Base-by-base conservation (phyloP, 306 rosid genomes). In the Prunus davidiana region DNA sequence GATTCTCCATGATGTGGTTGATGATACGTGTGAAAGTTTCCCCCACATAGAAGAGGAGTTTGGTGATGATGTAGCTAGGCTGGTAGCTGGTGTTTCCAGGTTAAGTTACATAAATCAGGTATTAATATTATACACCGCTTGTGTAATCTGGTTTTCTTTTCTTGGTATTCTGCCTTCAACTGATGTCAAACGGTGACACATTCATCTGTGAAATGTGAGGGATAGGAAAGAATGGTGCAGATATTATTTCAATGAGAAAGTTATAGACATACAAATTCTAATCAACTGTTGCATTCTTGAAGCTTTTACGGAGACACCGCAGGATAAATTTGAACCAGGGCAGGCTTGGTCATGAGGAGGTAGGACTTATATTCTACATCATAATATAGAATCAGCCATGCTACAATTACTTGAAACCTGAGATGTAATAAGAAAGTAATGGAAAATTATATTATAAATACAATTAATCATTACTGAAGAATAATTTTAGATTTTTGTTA, bases 61-160 rank as follows among this genome's bases (percentile, higher is more conserved):
- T 81, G 98, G 96, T 49, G 87, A 88, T 69, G 97, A 88, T 41
- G 96, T 94, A 78, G 91, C 88, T 73, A 90, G 82, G 86, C 84
- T 94, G 87, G 97, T 92, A 46, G 95, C 97, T 2, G 89, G 97
- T 71, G 98, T 94, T 82, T 94, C 98, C 82, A 87, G 92, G 83
- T 76, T 94, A 80, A 94, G 98, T 81, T 80, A 90, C 78, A 88
- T 92, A 82, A 94, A 94, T 87, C 98, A 92, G 98, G 98, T 94
- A 34, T 34, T 34, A 34, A 34, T 5, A 90, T 30, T 50, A 30
- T 74, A 72, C 64, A 72, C 73, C 12, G 20, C 54, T 75, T 56
- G 1, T 10, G 14, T 10, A n/a, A 56, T 56, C 12, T 56, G 28
- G 62, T 3, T 20, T 56, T 1, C 13, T 34, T 8, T 8, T 56